phyloP scores from a whole-genome alignment of 164 flowering plant genomes.

The Buxus sempervirens region DNA sequence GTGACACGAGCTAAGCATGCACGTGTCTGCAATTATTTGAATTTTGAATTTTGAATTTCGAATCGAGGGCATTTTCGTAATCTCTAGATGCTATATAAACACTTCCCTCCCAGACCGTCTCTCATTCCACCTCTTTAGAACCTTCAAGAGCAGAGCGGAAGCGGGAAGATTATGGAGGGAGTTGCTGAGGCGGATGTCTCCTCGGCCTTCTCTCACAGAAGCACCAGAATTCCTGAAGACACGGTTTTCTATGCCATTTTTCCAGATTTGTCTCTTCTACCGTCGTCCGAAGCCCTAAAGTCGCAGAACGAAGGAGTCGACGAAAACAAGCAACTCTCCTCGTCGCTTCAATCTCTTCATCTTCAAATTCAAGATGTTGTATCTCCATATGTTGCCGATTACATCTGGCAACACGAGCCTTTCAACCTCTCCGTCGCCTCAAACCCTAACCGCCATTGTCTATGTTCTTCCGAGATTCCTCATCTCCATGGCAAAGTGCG shows the following conservation, averaged over 20 bases:
- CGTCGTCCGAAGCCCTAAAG: conserved; percentile 18
- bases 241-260: conserved; percentile 66
- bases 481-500: conserved; percentile 71
- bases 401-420: conserved; percentile 90
- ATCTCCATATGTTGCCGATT: conserved; percentile 44
- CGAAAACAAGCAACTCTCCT: not conserved
- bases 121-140: not conserved
- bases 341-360: conserved; percentile 56
- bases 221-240: conserved; percentile 59
- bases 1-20: too few relatives aligned
- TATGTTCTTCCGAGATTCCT: conserved; percentile 24
- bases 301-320: conserved; percentile 11
- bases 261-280: conserved; percentile 49
- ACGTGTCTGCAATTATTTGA: too few relatives aligned
- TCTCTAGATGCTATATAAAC: too few relatives aligned
- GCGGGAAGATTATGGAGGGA: not conserved
- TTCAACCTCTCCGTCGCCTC: conserved; percentile 54
- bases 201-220: conserved; percentile 28
- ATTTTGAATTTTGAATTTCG: too few relatives aligned
- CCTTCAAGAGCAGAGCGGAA: not conserved
- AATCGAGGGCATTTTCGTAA: too few relatives aligned
- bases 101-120: too few relatives aligned
- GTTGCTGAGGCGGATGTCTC: conserved; percentile 8
- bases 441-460: conserved; percentile 16
- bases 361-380: conserved; percentile 52